These are phyloP conservation scores for Aspergillus novofumigatus DNA, from an alignment of 2,329 filamentous ascomycete species.

Conservation along the genomic window DNA sequence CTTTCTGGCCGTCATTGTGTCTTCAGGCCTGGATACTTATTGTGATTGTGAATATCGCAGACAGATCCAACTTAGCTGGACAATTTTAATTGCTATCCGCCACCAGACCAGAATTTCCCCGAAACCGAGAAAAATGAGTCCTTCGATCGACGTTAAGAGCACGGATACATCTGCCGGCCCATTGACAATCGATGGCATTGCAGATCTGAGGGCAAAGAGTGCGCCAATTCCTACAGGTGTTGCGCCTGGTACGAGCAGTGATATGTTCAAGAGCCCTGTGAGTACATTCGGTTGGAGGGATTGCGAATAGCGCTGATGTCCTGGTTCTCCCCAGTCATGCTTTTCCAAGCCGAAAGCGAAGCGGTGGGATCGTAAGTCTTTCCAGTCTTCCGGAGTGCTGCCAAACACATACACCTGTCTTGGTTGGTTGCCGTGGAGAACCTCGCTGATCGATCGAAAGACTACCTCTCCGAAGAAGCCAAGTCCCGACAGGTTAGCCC, in stretches of 20 bases:
- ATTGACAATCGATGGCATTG: conserved; percentile 63
- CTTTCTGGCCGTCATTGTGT: not conserved
- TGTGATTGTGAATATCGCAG: not conserved
- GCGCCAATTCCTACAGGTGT: conserved; percentile 69
- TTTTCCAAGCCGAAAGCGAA: conserved; percentile 69
- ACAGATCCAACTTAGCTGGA: not conserved
- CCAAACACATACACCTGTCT: not conserved
- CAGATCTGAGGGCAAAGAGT: conserved; percentile 61
- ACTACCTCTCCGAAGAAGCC: conserved; percentile 61
- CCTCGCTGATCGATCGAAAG: conserved; percentile 17
- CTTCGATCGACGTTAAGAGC: conserved; percentile 19
- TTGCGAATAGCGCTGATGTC: conserved; percentile 11
- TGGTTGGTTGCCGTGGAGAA: not conserved
- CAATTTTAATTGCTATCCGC: not conserved
- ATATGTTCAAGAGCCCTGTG: conserved; percentile 76
- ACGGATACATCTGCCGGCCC: conserved; percentile 23
- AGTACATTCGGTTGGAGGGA: conserved; percentile 19
- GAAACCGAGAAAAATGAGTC: conserved; percentile 21
- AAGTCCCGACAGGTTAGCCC: conserved; percentile 42
- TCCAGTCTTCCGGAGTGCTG: not conserved
- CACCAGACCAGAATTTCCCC: not conserved
- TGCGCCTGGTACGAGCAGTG: conserved; percentile 72
- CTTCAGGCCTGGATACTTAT: not conserved
- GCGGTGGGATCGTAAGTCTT: conserved; percentile 73
- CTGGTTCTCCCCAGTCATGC: conserved; percentile 29